Percentiles rank a stretch among this genome's conserved stretches.
Evolutionary conservation across 129 eudicot genomes (phyloP).

Genomic region (Gnaphalium uliginosum): DNA sequence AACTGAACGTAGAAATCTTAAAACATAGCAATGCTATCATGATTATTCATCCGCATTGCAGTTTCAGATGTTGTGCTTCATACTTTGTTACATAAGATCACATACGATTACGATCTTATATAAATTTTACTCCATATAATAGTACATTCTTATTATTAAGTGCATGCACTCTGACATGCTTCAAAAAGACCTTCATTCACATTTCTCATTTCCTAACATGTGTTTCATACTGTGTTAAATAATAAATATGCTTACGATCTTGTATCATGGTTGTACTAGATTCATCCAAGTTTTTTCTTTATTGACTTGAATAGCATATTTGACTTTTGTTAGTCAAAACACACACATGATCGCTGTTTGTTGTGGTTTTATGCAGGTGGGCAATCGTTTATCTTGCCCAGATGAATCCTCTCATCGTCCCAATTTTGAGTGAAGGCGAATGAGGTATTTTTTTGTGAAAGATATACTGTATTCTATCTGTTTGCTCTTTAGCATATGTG

Average conservation of each 20-base stretch:
- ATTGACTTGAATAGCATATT: background rate
- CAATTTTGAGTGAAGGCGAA: constrained; percentile 50
- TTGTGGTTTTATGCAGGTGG: constrained; percentile 42
- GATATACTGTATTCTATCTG: constrained; percentile 13
- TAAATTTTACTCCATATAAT: no score
- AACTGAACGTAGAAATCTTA: background rate
- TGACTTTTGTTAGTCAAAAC: background rate
- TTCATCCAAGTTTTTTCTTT: background rate
- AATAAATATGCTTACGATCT: background rate
- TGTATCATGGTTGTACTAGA: background rate
- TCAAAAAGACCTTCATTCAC: background rate
- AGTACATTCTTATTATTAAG: background rate
- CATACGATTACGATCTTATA: background rate
- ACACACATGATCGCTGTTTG: background rate
- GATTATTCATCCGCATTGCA: background rate
- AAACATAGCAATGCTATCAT: background rate
- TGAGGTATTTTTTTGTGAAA: constrained; percentile 28
- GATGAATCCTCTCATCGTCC: constrained; percentile 63
- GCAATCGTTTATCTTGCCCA: constrained; percentile 56
- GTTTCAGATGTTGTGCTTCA: background rate
- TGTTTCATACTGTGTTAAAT: background rate
- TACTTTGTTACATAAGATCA: background rate
- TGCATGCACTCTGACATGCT: background rate
- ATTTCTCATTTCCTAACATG: background rate
- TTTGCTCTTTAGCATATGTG: constrained; percentile 23